A percentile compares a stretch with the other conserved stretches of the same genome.
These are phyloP conservation scores for Cladosporium sphaerospermum DNA, from an alignment of 2,329 filamentous ascomycete genomes.

Conservation along the genomic window DNA sequence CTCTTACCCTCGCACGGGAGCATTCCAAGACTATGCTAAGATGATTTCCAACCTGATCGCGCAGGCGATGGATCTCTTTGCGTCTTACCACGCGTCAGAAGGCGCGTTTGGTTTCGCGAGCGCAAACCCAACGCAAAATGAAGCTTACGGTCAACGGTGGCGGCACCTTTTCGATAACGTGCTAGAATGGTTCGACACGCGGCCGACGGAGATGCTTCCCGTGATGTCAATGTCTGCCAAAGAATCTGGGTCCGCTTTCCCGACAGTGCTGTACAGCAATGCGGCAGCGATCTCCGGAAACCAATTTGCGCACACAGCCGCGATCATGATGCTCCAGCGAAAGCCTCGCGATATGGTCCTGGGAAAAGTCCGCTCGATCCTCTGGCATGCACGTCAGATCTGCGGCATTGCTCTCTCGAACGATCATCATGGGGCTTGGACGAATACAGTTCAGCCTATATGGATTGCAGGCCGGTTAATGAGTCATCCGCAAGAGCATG, in stretches of 20 bases:
- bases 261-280: slow-evolving; percentile 39
- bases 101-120: slow-evolving; percentile 6
- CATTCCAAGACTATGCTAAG: slow-evolving; percentile 51
- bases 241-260: slow-evolving; percentile 19
- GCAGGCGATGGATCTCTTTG: slow-evolving; percentile 28
- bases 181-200: slow-evolving; percentile 19
- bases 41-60: slow-evolving; percentile 51
- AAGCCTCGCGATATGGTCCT: slow-evolving; percentile 30
- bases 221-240: slow-evolving; percentile 22
- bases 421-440: slow-evolving; percentile 37
- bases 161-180: slow-evolving; percentile 20
- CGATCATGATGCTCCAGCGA: slow-evolving; percentile 44
- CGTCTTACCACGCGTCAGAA: slow-evolving; percentile 2
- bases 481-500: slow-evolving; percentile 36
- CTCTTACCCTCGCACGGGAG: slow-evolving; percentile 8
- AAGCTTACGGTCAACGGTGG: slow-evolving; percentile 18
- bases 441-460: slow-evolving; percentile 36
- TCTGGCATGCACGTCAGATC: slow-evolving; percentile 41
- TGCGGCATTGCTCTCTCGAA: slow-evolving; percentile 38
- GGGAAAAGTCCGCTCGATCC: slow-evolving; percentile 29
- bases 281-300: slow-evolving; percentile 39
- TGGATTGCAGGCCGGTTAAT: slow-evolving; percentile 38
- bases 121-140: slow-evolving; percentile 10
- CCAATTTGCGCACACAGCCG: slow-evolving; percentile 49
- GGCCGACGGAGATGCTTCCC: slow-evolving; percentile 20